Base-by-base conservation (phyloP, 169 alveolate genomes). In the Plasmodium relictum region DNA sequence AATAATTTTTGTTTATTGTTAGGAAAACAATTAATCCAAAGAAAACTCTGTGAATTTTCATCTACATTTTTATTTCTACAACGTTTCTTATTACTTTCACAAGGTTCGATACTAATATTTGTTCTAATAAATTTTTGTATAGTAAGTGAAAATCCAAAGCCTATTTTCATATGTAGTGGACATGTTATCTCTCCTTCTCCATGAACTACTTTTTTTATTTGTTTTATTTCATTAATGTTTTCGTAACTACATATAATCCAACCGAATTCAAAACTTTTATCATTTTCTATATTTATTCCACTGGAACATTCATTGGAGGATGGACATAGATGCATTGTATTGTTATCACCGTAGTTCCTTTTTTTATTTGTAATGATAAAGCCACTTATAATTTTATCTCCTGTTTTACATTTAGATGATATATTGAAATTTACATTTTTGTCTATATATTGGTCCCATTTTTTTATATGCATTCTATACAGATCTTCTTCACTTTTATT, bases 21-120 rank as follows among this genome's bases (percentile, higher is more conserved):
- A 39, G 92, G 88, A 6, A 86, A 59, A 70, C 92, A 86, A 54
- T 86, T 86, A 58, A 86, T 41, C 92, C 92, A 86, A 18, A 86
- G 56, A 26, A 70, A 86, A 20, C 69, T 73, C 8, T 86, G 72
- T 14, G 74, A 41, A 71, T 26, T 59, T 59, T 72, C 70, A 22
- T 41, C 62, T 54, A 16, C 20, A 63, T 59, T 24, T 12, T 20
- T 54, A 45, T 12, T 10, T 20, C 20, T 37, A 44, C 92, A 86
- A 41, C 18, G 9, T 24, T 26, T 74, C 70, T 22, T 54, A 24
- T 72, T 72, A 37, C 92, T 86, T 86, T 37, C 20, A 86, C 92
- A 86, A 2, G 88, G 92, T 59, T 69, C 76, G 10, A 69, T 66
- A 3, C n/a, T n/a, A 18, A 86, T 86, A 45, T 71, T 69, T 0